A percentile compares a stretch with the other conserved stretches of the same genome.
phyloP scores from a whole-genome alignment of 495 filamentous ascomycete species.

The Penicillium simplicissimum region DNA sequence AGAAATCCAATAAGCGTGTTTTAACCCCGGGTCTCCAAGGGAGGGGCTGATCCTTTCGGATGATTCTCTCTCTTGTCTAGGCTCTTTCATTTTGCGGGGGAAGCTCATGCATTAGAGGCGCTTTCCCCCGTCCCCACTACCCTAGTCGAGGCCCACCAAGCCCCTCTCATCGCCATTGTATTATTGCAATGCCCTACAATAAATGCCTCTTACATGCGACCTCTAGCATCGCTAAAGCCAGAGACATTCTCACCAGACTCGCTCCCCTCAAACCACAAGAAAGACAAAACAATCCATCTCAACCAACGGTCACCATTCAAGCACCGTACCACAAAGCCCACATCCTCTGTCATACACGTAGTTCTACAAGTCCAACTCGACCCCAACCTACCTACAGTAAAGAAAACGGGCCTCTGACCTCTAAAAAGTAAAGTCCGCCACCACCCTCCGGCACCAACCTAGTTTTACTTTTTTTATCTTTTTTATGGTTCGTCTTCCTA shows the following conservation, averaged over 20 bases:
- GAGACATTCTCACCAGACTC: neutral
- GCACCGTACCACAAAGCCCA: neutral
- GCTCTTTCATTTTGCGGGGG: slow-evolving; percentile 11
- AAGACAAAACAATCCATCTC: neutral
- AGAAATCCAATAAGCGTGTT: neutral
- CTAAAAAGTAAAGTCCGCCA: neutral
- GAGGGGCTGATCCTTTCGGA: slow-evolving; percentile 3
- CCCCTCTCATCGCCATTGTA: neutral
- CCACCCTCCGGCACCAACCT: slow-evolving; percentile 11
- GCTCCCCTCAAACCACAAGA: neutral
- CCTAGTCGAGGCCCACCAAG: neutral
- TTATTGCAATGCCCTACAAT: too few relatives aligned
- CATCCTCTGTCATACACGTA: neutral
- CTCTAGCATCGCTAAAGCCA: neutral
- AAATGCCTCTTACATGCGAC: neutral
- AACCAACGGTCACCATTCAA: neutral
- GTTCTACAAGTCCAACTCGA: neutral
- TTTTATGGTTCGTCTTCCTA: neutral
- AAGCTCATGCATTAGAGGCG: slow-evolving; percentile 11
- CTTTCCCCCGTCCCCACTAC: neutral
- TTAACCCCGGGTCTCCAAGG: neutral
- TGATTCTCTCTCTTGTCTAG: slow-evolving; percentile 7
- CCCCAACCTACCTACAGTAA: neutral
- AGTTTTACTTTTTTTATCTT: neutral
- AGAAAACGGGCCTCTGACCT: neutral